phyloP scores from a whole-genome alignment of 805 yeast species.

The Nakazawaea ambrosiae region DNA sequence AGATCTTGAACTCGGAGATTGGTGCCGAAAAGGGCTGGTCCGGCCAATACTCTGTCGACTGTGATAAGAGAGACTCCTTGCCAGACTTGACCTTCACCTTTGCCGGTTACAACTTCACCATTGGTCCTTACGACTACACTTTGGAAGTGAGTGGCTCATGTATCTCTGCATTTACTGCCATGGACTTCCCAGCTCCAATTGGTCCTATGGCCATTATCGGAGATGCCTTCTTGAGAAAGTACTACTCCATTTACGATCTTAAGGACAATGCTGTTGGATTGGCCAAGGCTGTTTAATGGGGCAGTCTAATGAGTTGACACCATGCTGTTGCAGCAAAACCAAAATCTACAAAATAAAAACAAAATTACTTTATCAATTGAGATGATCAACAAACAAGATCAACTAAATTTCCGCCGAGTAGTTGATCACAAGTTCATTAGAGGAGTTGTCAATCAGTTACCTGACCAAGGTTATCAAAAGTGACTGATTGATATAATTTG shows the following conservation, averaged over 20 bases:
- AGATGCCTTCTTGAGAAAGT: conserved; percentile 93
- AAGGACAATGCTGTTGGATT: conserved; percentile 91
- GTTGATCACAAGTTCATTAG: too few species aligned
- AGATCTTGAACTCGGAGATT: conserved; percentile 88
- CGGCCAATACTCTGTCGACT: conserved; percentile 93
- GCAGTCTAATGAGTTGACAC: neutral
- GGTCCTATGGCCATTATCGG: conserved; percentile 96
- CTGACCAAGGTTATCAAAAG: too few species aligned
- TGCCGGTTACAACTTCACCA: conserved; percentile 86
- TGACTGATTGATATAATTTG: too few species aligned
- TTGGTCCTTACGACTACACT: conserved; percentile 85
- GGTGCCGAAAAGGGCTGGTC: conserved; percentile 98
- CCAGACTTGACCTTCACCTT: conserved; percentile 92
- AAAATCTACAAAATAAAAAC: too few species aligned
- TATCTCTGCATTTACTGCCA: conserved; percentile 92
- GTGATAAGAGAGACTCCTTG: conserved; percentile 73
- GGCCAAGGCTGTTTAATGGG: conserved; percentile 68
- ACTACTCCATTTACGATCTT: conserved; percentile 89
- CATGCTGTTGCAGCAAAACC: too few species aligned
- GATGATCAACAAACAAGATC: too few species aligned
- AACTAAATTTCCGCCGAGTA: too few species aligned
- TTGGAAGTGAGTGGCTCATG: conserved; percentile 93
- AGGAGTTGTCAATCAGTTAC: too few species aligned
- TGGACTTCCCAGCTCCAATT: conserved; percentile 96
- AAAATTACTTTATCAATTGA: too few species aligned